Conservation (phyloP, 768 basidiomycete species). For the Pulveroboletus frians region DNA sequence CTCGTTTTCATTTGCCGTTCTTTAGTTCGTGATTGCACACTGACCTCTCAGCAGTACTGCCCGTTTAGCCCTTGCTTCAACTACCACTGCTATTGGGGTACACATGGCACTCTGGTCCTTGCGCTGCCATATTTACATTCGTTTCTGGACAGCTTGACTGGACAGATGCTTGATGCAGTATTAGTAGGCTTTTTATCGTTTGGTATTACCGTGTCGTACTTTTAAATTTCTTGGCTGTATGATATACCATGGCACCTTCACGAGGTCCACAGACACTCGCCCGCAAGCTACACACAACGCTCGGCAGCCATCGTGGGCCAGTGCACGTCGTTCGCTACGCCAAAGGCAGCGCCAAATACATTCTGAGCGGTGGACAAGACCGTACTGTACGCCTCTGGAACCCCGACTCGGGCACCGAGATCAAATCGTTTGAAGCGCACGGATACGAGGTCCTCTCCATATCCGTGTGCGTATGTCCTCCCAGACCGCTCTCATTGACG, state of each 20-base stretch:
- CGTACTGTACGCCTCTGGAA: conserved; percentile 90
- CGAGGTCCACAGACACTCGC: conserved; percentile 50
- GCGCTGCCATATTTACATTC: neutral
- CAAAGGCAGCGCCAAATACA: conserved; percentile 80
- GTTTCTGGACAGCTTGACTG: neutral
- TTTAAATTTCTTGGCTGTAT: neutral
- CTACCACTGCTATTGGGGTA: too few relatives aligned
- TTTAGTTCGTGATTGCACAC: neutral
- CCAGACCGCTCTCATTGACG: neutral
- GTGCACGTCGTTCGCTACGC: conserved; percentile 92
- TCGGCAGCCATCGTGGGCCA: conserved; percentile 70
- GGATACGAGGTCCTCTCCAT: conserved; percentile 94
- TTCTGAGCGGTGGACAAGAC: conserved; percentile 92
- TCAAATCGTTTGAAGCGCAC: conserved; percentile 87
- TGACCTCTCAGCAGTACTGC: neutral
- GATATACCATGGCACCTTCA: conserved; percentile 43
- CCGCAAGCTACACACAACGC: conserved; percentile 57
- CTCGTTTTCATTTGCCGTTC: neutral
- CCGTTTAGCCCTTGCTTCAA: neutral
- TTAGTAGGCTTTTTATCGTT: too few relatives aligned
- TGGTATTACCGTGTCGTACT: neutral
- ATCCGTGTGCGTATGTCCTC: conserved; percentile 58
- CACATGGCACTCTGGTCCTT: too few relatives aligned
- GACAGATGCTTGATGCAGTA: neutral
- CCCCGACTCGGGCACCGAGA: conserved; percentile 76